Base-by-base conservation (phyloP, 1,284 basidiomycete genomes). In the Agroathelia rolfsii region DNA sequence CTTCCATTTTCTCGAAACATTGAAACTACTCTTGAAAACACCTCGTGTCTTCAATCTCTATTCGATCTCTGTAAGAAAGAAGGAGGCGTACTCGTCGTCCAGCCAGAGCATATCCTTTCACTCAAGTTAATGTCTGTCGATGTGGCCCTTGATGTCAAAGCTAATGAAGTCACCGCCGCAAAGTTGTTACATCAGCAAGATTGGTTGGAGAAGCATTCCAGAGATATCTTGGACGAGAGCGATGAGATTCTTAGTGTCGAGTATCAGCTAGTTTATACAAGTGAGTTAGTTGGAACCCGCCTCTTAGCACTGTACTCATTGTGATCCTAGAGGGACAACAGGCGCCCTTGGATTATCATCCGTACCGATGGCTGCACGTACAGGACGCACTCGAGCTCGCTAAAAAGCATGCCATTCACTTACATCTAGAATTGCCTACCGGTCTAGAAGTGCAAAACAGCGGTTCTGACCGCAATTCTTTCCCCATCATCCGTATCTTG, bases 61-160 rank as follows among this genome's bases (percentile, higher is more conserved):
- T 59, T 60, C 38, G 39, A 52, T 20, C 47, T 55, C 25, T 72
- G 69, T 42, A 51, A 55, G 37, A 36, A 32, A 3, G 45, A 45
- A 10, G 49, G 56, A 2, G 69, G 71, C 0, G 45, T 73, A 15
- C 45, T 72, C 2, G 47, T 73, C 1, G 45, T 53, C 4, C 70
- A 72, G 27, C 70, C 70, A 0, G 71, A 73, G 29, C 70, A 74
- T 24, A 53, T 70, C 1, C 50, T 73, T 1, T 72, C 69, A 0
- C 64, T 68, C 31, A 56, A 59, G 35, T 51, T 73, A 6, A 59
- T 64, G 55, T 53, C 51, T 0, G 42, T 69, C 12, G 58, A 71
- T 23, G 41, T 40, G 13, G 45, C 52, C 27, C 16, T 56, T 6
- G 10, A 11, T 4, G 12, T 27, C n/a, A 5, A 23, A 24, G 9